Percentiles rank a stretch among this genome's conserved stretches.
These are phyloP conservation scores for Kuraishia capsulata DNA, from an alignment of 805 yeast genomes.

Conservation along the genomic window DNA sequence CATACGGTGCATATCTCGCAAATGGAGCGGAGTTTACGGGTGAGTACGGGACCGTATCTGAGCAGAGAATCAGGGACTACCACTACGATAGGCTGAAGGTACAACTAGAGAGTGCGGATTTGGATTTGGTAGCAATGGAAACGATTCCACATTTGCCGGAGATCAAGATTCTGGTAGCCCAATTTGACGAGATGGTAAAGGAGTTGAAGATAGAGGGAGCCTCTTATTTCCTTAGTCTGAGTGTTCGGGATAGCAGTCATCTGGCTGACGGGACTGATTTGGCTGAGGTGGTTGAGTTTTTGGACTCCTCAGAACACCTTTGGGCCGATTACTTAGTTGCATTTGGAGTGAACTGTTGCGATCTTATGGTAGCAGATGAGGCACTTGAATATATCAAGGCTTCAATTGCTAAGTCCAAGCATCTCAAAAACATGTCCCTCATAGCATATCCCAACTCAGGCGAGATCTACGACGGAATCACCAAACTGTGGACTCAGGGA, in stretches of 20 bases:
- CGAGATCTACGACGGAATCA: slow-evolving; percentile 44
- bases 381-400: slow-evolving; percentile 24
- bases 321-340: slow-evolving; percentile 26
- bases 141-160: slow-evolving; percentile 63
- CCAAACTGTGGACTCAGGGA: slow-evolving; percentile 29
- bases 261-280: slow-evolving; percentile 45
- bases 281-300: slow-evolving; percentile 17
- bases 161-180: slow-evolving; percentile 34
- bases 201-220: slow-evolving; percentile 4
- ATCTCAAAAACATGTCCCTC: slow-evolving; percentile 24
- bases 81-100: slow-evolving; percentile 38
- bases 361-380: slow-evolving; percentile 27
- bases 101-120: slow-evolving; percentile 26
- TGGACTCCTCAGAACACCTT: slow-evolving; percentile 12
- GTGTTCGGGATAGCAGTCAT: slow-evolving; percentile 25
- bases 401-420: slow-evolving; percentile 6
- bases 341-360: slow-evolving; percentile 65
- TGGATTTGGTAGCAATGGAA: slow-evolving; percentile 58
- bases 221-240: slow-evolving; percentile 22
- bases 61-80: slow-evolving; percentile 34
- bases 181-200: slow-evolving; percentile 22
- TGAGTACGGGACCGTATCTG: slow-evolving; percentile 35
- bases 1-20: slow-evolving; percentile 64
- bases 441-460: slow-evolving; percentile 74
- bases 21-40: slow-evolving; percentile 73